Evolutionary conservation across 129 eudicot species (phyloP).

Genomic region (Artemisia tridentata): DNA sequence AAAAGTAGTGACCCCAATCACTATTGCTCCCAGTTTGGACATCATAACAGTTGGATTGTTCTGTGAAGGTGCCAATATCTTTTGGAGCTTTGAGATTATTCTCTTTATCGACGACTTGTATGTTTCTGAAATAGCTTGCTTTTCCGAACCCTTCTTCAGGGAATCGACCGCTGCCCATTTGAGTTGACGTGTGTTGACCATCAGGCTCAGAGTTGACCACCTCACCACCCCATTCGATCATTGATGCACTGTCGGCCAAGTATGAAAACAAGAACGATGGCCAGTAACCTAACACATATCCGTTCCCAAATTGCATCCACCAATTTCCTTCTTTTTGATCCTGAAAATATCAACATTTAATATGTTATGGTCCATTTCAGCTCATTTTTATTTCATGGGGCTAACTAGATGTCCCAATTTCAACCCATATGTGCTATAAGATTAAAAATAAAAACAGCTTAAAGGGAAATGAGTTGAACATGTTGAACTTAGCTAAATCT

Average conservation of each 20-base stretch:
- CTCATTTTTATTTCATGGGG: too few species aligned
- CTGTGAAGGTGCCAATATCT: conserved; percentile 76
- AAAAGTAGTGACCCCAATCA: conserved; percentile 86
- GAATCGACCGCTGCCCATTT: conserved; percentile 93
- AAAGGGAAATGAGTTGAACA: too few species aligned
- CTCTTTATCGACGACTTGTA: conserved; percentile 73
- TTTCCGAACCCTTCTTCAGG: conserved; percentile 89
- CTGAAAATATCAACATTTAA: conserved; percentile 26
- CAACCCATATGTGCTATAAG: too few species aligned
- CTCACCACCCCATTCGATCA: conserved; percentile 96
- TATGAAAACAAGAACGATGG: conserved; percentile 79
- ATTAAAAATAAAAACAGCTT: too few species aligned
- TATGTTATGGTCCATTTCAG: too few species aligned
- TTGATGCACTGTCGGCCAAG: conserved; percentile 72
- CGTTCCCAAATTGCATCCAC: conserved; percentile 95
- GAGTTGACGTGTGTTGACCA: conserved; percentile 81
- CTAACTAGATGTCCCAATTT: too few species aligned
- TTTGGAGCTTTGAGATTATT: conserved; percentile 76
- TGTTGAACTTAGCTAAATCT: too few species aligned
- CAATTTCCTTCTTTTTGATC: conserved; percentile 89
- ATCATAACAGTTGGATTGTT: conserved; percentile 88
- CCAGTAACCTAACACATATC: conserved; percentile 81
- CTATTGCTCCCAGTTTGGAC: conserved; percentile 76
- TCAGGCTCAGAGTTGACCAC: conserved; percentile 71
- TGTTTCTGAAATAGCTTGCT: conserved; percentile 81